Base-by-base conservation (phyloP, 1,284 basidiomycete genomes). In the Tilletia setariae region DNA sequence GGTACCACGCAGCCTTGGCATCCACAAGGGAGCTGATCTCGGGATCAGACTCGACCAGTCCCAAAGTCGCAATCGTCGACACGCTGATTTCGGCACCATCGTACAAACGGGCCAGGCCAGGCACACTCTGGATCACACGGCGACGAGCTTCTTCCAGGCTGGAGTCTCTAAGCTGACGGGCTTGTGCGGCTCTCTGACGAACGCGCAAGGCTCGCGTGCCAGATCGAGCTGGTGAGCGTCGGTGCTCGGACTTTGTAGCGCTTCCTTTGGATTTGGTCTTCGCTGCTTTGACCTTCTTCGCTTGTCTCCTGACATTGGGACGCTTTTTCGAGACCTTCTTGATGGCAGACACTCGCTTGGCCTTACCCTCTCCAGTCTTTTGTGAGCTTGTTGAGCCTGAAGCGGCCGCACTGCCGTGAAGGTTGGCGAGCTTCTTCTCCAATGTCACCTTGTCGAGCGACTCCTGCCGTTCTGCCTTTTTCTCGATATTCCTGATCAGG, bases 21-120 rank as follows among this genome's bases (percentile, higher is more conserved):
- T 82, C 80, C 40, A 82, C 69, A 23, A 82, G 70, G 51, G 74
- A 77, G 40, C 78, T 77, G 1, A 80, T 73, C 56, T 82, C 79
- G 23, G 80, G 76, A 66, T 82, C 77, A 19, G 74, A 74, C 68
- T 82, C 80, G 65, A 81, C 73, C 47, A 82, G 69, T 11, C 59
- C 69, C 23, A 82, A 74, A 3, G 74, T 75, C 28, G 76, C 74
- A 65, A 81, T 77, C 1, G 74, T 74, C 19, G 71, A 67, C 32
- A 81, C 72, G 32, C 73, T 74, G 64, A 71, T 74, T 70, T 80
- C 78, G 49, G 76, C 72, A 30, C 69, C 74, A 47, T 82, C 80
- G 51, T 78, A 70, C 30, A 82, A 74, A 63, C 71, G 75, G 65
- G 77, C 76, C 7, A 82, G 68, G 40, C 77, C 77, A n/a, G 80